These are phyloP conservation scores for Xylariales sp. DNA, from an alignment of 2,329 filamentous ascomycete genomes.

Conservation along the genomic window DNA sequence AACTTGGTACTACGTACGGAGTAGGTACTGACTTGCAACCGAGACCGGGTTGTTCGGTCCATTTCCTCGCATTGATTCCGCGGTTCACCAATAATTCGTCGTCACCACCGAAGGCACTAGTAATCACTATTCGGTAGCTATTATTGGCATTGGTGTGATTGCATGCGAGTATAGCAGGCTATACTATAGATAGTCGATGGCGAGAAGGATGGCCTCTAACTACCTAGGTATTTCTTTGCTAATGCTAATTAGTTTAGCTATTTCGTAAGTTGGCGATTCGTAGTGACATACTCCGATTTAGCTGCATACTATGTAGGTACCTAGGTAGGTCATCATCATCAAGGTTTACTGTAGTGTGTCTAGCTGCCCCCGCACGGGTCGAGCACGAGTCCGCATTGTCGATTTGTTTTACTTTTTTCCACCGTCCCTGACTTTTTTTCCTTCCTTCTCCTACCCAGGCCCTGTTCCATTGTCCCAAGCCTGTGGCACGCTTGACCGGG, in stretches of 20 bases:
- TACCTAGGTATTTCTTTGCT: background rate
- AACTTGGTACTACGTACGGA: background rate
- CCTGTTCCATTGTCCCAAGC: slow-evolving; percentile 26
- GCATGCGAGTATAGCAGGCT: background rate
- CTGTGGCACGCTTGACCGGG: slow-evolving; percentile 32
- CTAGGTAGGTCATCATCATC: background rate
- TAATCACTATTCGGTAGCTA: background rate
- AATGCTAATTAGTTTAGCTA: slow-evolving; percentile 2
- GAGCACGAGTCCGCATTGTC: slow-evolving; percentile 3
- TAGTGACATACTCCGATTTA: slow-evolving; percentile 7
- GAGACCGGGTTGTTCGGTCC: slow-evolving; percentile 16
- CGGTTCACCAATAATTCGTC: slow-evolving; percentile 10
- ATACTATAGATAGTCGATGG: background rate
- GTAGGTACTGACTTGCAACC: background rate
- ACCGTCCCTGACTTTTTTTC: background rate
- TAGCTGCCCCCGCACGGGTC: slow-evolving; percentile 12
- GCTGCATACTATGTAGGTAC: background rate
- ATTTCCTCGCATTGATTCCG: slow-evolving; percentile 2
- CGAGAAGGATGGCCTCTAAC: too few relatives aligned
- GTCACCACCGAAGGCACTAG: background rate
- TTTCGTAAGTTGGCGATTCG: slow-evolving; percentile 4
- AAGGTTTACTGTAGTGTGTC: background rate
- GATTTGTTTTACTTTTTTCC: background rate
- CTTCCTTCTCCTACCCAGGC: slow-evolving; percentile 1
- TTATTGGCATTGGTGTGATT: background rate